Conservation (phyloP, 331 rosid species). For the Arachis monticola region DNA sequence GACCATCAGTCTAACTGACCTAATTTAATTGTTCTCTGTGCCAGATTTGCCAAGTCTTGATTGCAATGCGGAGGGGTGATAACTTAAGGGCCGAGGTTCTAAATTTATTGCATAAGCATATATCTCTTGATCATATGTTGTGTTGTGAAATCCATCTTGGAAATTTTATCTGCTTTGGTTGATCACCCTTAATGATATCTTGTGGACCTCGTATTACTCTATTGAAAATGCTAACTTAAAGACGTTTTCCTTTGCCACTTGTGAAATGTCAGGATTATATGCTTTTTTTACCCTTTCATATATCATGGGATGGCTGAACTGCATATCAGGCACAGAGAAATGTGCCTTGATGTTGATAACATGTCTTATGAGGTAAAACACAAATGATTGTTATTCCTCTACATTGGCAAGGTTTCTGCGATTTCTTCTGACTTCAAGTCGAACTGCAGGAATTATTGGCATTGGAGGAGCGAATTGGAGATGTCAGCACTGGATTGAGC, state of each 20-base stretch:
- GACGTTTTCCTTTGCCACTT: constrained; percentile 34
- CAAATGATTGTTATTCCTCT: constrained; percentile 36
- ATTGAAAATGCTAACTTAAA: constrained; percentile 33
- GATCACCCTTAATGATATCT: constrained; percentile 15
- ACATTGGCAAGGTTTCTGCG: constrained; percentile 17
- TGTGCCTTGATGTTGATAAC: constrained; percentile 94
- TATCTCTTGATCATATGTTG: constrained; percentile 12
- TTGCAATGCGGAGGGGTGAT: constrained; percentile 90
- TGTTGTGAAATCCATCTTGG: too few species aligned
- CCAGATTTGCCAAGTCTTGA: constrained; percentile 95
- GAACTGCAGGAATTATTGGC: constrained; percentile 78
- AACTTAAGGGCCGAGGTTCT: constrained; percentile 84
- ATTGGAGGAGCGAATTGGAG: constrained; percentile 83
- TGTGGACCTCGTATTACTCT: constrained; percentile 7
- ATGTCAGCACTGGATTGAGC: constrained; percentile 75
- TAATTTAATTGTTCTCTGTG: constrained; percentile 43
- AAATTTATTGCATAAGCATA: constrained; percentile 29
- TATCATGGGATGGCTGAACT: constrained; percentile 77
- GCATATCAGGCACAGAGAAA: constrained; percentile 88
- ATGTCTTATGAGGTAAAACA: constrained; percentile 83
- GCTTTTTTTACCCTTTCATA: constrained; percentile 77
- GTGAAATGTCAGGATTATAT: constrained; percentile 68
- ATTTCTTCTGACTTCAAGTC: constrained; percentile 37
- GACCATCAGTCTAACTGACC: constrained; percentile 14
- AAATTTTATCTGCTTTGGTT: neutral